phyloP scores from a whole-genome alignment of 768 basidiomycete species.

The Tulasnella sp. region DNA sequence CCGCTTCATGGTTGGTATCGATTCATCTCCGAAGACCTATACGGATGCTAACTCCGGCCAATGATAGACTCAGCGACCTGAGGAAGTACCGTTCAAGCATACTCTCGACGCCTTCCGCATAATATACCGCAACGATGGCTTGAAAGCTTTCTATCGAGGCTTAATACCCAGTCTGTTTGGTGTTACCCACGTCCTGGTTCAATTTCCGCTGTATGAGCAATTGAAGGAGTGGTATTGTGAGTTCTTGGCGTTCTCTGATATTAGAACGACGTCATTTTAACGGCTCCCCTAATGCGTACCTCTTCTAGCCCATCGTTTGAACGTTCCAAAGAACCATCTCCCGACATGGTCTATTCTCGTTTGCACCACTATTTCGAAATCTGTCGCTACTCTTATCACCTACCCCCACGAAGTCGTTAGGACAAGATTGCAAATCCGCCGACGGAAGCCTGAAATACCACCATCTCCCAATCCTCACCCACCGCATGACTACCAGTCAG shows the following conservation, averaged over 20 bases:
- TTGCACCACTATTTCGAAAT: slow-evolving; percentile 90
- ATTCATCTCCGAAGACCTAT: background rate
- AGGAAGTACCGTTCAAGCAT: slow-evolving; percentile 71
- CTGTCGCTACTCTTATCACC: slow-evolving; percentile 89
- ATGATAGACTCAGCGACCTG: slow-evolving; percentile 65
- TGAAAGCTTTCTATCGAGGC: slow-evolving; percentile 86
- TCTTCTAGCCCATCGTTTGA: background rate
- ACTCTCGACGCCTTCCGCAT: slow-evolving; percentile 82
- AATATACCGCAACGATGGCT: slow-evolving; percentile 84
- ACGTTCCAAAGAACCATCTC: slow-evolving; percentile 26
- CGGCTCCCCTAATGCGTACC: background rate
- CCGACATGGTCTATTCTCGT: slow-evolving; percentile 56
- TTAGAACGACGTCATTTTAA: background rate
- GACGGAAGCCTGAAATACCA: slow-evolving; percentile 10
- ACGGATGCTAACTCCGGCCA: background rate
- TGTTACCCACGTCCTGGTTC: slow-evolving; percentile 89
- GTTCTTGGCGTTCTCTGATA: slow-evolving; percentile 27
- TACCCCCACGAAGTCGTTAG: slow-evolving; percentile 98
- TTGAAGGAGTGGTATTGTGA: slow-evolving; percentile 78
- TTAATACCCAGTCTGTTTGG: slow-evolving; percentile 87
- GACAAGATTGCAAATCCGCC: slow-evolving; percentile 82
- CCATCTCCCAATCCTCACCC: background rate
- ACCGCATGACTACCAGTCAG: slow-evolving; percentile 22
- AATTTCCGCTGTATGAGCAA: slow-evolving; percentile 93
- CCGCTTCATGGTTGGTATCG: slow-evolving; percentile 76